Conservation (phyloP, 139 green algal species). For the Chlamydomonas incerta region DNA sequence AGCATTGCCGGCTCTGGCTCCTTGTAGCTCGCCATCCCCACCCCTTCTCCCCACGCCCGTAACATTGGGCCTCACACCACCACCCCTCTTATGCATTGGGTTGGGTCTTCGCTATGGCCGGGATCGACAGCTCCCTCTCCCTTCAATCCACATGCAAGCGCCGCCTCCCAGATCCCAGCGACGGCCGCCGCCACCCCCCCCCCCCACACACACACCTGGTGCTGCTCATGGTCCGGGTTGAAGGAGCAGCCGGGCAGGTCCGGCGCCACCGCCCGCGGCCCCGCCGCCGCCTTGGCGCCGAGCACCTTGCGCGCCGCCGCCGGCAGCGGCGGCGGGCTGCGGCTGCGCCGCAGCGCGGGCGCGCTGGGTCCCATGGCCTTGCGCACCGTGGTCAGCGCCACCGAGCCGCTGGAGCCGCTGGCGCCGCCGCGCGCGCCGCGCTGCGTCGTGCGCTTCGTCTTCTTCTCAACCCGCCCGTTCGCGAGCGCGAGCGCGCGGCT, state of each 20-base stretch:
- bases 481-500: background rate
- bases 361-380: slow-evolving; percentile 10
- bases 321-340: background rate
- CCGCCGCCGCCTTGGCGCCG: no score
- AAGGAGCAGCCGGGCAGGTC: slow-evolving; percentile 85
- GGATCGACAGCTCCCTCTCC: no score
- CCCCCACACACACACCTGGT: slow-evolving; percentile 62
- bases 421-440: background rate
- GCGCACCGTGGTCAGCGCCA: background rate
- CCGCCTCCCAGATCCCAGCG: no score
- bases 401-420: background rate
- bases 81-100: no score
- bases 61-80: no score
- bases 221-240: slow-evolving; percentile 77
- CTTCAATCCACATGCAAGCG: no score
- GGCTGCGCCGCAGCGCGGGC: slow-evolving; percentile 7
- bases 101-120: no score
- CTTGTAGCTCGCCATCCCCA: no score
- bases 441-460: background rate
- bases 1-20: no score
- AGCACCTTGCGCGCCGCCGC: background rate
- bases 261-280: slow-evolving; percentile 70
- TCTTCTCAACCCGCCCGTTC: background rate
- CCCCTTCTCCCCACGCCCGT: no score
- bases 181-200: no score